Evolutionary conservation across 73 alveolate species (phyloP).

Genomic region (Blepharisma japonicum): DNA sequence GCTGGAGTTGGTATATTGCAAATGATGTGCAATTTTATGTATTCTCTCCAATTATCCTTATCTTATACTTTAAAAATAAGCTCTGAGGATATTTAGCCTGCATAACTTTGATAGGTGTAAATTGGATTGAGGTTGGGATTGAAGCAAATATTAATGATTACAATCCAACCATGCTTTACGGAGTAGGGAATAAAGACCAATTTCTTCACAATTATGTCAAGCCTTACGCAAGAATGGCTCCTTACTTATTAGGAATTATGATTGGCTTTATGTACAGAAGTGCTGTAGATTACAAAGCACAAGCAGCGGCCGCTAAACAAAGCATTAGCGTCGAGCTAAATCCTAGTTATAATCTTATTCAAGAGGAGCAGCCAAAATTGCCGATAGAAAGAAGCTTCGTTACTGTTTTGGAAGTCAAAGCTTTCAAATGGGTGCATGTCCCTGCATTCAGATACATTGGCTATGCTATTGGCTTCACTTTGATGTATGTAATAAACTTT

Average conservation of each 20-base stretch:
- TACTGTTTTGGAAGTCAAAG: not conserved
- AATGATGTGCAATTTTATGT: slow-evolving; percentile 6
- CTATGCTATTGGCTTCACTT: not conserved
- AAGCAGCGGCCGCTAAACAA: not conserved
- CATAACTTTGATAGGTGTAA: too few species aligned
- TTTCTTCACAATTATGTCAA: not conserved
- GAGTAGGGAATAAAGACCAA: slow-evolving; percentile 5
- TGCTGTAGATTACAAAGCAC: not conserved
- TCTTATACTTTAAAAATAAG: not conserved
- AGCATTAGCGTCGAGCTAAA: not conserved
- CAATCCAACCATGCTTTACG: not conserved
- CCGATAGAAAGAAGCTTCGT: not conserved
- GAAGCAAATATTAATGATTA: not conserved
- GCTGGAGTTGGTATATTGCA: slow-evolving; percentile 3
- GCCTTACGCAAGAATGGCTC: slow-evolving; percentile 1
- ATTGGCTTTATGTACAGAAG: not conserved
- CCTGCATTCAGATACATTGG: not conserved
- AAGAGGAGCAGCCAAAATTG: not conserved
- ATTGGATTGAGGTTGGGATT: too few species aligned
- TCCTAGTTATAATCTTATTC: not conserved
- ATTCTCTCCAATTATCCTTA: slow-evolving; percentile 6
- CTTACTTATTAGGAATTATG: not conserved
- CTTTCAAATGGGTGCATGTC: not conserved
- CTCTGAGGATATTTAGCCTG: too few species aligned
- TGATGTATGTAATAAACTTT: not conserved